Base-by-base conservation (phyloP, 2,329 filamentous ascomycete species). In the Alternaria triticimaculans region DNA sequence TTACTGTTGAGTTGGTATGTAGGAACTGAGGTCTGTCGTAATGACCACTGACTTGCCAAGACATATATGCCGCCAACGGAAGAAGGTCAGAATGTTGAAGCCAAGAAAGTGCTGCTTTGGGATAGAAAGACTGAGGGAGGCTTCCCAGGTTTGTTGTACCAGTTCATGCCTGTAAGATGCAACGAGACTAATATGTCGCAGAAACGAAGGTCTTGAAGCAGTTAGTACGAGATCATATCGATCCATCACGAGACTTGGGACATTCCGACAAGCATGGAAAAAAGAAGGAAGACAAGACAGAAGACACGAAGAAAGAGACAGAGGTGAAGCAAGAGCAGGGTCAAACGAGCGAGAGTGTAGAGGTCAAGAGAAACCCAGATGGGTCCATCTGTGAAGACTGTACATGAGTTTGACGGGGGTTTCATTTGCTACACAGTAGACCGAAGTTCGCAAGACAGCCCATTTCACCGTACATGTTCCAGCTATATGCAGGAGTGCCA, bases 151-250 rank as follows among this genome's bases (percentile, higher is more conserved):
- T 51, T 2, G 33, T n/a, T 20, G 45, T n/a, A 21, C 23, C 25
- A 26, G 30, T 21, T 30, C 12, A 10, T 12, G 6, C 10, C 15
- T 25, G 12, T 11, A 25, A 15, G 4, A 8, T 6, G 8, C n/a
- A 23, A 20, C 21, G 43, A 21, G 20, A 37, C 55, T 69, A 25
- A 62, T 44, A 23, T 20, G 25, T 12, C 14, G 28, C 63, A 82
- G 94, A 97, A 82, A 94, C 92, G 3, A 97, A 97, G 81, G 90
- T 95, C 70, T 86, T 97, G 46, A 97, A 98, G 82, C 89, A 93
- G 63, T 86, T 90, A 15, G 88, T 97, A 6, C 85, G 95, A 62
- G 92, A 97, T 81, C 85, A 92, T 55, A 89, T 97, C 71, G 90
- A 96, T 73, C 95, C 94, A 0, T 84, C 83, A 1, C 86, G 91